These are phyloP conservation scores for Apophysomyces ossiformis DNA, from an alignment of 371 early-diverging fungal species.

Conservation along the genomic window DNA sequence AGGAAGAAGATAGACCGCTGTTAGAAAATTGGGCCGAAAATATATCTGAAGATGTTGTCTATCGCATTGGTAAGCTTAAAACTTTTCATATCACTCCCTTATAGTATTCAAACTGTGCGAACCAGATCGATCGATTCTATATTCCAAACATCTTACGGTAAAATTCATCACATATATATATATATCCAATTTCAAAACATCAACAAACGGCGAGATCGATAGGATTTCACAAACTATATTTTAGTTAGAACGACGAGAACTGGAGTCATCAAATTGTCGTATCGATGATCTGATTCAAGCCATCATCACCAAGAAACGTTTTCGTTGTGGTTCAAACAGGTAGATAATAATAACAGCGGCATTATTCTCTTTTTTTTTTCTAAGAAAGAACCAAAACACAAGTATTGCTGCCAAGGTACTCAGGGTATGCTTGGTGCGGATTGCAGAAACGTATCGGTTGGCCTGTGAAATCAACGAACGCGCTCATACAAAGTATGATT, in stretches of 20 bases:
- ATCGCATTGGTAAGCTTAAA: conserved; percentile 23
- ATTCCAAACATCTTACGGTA: conserved; percentile 58
- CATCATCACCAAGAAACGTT: conserved; percentile 58
- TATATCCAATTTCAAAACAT: background rate
- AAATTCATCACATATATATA: background rate
- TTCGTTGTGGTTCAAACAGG: conserved; percentile 44
- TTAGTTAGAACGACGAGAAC: conserved; percentile 55
- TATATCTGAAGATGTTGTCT: conserved; percentile 19
- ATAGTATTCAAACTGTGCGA: background rate
- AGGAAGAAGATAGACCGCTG: conserved; percentile 18
- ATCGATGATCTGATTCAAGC: conserved; percentile 38
- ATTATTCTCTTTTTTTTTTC: conserved; percentile 6
- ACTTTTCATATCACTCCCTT: conserved; percentile 1
- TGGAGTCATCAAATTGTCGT: conserved; percentile 46
- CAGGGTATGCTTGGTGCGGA: conserved; percentile 50
- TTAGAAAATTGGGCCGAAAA: background rate
- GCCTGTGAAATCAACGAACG: conserved; percentile 63
- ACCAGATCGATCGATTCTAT: conserved; percentile 56
- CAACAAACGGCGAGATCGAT: background rate
- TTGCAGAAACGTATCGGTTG: conserved; percentile 60
- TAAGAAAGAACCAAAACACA: background rate
- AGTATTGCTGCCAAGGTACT: conserved; percentile 67
- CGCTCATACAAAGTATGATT: conserved; percentile 72
- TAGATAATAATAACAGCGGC: conserved; percentile 18
- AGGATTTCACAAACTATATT: background rate